These are phyloP conservation scores for Tulasnella sp. DNA, from an alignment of 768 basidiomycete genomes.

Conservation along the genomic window DNA sequence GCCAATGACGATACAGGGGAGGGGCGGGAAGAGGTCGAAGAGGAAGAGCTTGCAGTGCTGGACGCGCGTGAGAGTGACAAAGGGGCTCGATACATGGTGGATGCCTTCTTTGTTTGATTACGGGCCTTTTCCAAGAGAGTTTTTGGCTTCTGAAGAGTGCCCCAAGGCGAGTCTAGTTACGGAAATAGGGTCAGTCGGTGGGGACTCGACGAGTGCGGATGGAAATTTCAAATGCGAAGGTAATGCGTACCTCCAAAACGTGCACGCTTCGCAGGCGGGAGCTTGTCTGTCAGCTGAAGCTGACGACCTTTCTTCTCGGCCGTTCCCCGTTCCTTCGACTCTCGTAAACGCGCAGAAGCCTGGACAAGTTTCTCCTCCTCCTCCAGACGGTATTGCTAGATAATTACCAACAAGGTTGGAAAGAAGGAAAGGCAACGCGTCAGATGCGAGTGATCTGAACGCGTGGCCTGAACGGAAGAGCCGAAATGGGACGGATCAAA, in stretches of 20 bases:
- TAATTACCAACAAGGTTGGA: background rate
- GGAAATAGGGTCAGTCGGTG: background rate
- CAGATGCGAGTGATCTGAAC: background rate
- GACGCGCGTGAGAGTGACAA: too few relatives aligned
- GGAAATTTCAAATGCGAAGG: background rate
- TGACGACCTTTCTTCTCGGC: slow-evolving; percentile 66
- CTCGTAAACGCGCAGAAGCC: slow-evolving; percentile 47
- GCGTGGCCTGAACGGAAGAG: background rate
- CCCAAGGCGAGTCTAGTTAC: background rate
- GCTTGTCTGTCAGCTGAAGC: slow-evolving; percentile 58
- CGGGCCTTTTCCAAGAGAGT: slow-evolving; percentile 67
- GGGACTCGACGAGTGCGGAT: background rate
- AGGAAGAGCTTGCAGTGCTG: too few relatives aligned
- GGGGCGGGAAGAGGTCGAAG: too few relatives aligned
- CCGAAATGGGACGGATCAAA: background rate
- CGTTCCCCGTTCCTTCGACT: slow-evolving; percentile 53
- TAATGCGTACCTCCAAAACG: slow-evolving; percentile 18
- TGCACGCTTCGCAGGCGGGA: slow-evolving; percentile 54
- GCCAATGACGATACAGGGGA: too few relatives aligned
- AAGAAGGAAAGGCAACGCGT: background rate
- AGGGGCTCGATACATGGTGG: slow-evolving; percentile 7
- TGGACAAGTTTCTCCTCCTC: slow-evolving; percentile 55
- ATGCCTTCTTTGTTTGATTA: slow-evolving; percentile 45
- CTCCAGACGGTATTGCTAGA: slow-evolving; percentile 39
- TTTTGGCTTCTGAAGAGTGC: slow-evolving; percentile 37